phyloP scores from a whole-genome alignment of 1,139 yeast genomes.

The Hyphopichia burtonii region DNA sequence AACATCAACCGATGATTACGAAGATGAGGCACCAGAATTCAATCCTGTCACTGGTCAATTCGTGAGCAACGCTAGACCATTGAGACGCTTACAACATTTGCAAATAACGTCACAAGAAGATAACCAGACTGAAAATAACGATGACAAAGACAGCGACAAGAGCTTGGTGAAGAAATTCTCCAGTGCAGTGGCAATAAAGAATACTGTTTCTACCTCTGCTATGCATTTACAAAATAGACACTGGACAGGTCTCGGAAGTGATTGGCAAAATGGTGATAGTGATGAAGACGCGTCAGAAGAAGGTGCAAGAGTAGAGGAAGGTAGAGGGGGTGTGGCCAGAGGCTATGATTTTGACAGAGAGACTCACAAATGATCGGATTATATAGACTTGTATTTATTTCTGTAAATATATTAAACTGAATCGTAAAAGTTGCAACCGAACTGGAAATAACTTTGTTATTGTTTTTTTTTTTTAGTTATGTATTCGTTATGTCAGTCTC shows the following conservation, averaged over 20 bases:
- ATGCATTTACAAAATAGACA: slow-evolving; percentile 64
- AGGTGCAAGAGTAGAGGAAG: slow-evolving; percentile 79
- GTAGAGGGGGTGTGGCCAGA: slow-evolving; percentile 84
- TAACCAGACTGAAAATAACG: slow-evolving; percentile 16
- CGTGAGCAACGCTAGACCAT: slow-evolving; percentile 69
- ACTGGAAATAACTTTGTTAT: background rate
- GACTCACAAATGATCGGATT: background rate
- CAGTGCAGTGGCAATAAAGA: slow-evolving; percentile 61
- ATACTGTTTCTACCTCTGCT: slow-evolving; percentile 90
- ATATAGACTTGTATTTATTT: background rate
- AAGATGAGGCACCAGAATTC: slow-evolving; percentile 77
- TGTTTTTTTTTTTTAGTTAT: background rate
- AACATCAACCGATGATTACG: slow-evolving; percentile 24
- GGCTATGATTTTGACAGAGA: slow-evolving; percentile 51
- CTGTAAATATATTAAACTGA: background rate
- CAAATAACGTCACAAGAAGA: slow-evolving; percentile 45
- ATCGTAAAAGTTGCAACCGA: too few relatives aligned
- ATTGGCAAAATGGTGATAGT: slow-evolving; percentile 43
- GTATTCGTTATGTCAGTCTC: background rate
- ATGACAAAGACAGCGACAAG: slow-evolving; percentile 20
- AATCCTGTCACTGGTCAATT: slow-evolving; percentile 84
- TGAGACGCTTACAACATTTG: slow-evolving; percentile 65
- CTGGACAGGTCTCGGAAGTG: slow-evolving; percentile 95
- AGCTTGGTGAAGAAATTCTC: slow-evolving; percentile 61
- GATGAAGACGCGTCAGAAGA: slow-evolving; percentile 45